Evolutionary conservation across 1,284 basidiomycete species (phyloP), one percentile per base, ranked within the genome.

Genomic region (Afroboletus lepidellus): DNA sequence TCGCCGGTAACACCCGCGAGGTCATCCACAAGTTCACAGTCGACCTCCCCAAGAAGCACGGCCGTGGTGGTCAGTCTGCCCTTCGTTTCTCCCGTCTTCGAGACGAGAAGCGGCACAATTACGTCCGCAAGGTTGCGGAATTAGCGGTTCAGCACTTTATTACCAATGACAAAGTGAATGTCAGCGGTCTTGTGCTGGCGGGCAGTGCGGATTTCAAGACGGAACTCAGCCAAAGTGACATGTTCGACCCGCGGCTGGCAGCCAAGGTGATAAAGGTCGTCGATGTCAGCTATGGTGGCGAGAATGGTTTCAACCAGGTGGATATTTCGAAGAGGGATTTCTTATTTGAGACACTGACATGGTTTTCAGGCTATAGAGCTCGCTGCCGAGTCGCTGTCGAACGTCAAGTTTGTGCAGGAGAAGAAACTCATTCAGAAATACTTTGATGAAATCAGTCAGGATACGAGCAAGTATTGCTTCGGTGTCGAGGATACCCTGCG

Each of bases 401-500:
- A 98, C 71, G 97, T 99, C 78, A 99, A 99, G 72, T 99, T 99
- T 63, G 94, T 99, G 16, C 96, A 99, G 73, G 96, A 99, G 80
- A 99, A 99, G 81, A 90, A 80, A 71, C 84, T 98, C 41, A 97
- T 98, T 63, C 95, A 98, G 70, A 93, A 85, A 70, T 99, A 98
- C 79, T 98, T 99, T 73, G 96, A 99, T 69, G 97, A 99, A 76
- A 99, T 99, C 74, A 96, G 94, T 58, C 91, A 93, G 70, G 96
- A 99, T 70, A 96, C 94, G 20, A 93, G 87, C 66, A 94, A 91
- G 73, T 99, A 98, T 78, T 98, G 96, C 76, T 99, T 98, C 70
- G 97, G 96, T 74, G 83, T 99, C 57, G 92, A 92, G 16, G 97
- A 99, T 70, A 99, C 97, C 1, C 83, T 99, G 63, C 98, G 97